Evolutionary conservation across 495 filamentous ascomycete genomes (phyloP), one percentile per base, ranked within the genome.

Genomic region (Podospora bellae-mahoneyi): DNA sequence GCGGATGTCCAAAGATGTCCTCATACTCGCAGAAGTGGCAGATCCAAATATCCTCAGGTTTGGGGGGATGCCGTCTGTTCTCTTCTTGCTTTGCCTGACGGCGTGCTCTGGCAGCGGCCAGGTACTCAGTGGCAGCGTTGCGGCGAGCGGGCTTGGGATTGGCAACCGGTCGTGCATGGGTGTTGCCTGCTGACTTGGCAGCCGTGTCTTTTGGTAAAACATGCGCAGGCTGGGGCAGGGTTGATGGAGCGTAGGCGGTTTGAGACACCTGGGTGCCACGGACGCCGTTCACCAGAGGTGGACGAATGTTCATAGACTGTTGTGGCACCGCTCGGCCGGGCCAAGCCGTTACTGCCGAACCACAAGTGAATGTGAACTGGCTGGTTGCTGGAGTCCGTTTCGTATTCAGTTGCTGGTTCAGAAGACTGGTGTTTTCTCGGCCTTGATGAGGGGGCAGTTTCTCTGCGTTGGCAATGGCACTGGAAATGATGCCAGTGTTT

Each of bases 21-120:
- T 96, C 91, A 72, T 96, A 93, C 73, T 95, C 90, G 76, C 92
- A 94, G 75, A 96, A 94, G 70, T 95, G 93, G 78, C 95, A 99
- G 60, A 97, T 92, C 92, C 94, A 98, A 28, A 91, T 86, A 68
- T 96, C 92, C 69, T 93, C 89, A 39, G 84, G 77, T 30, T 84
- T 85, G 0, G 90, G 89, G 5, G 90, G 90, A 70, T 95, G 88
- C 68, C 91, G 90, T 69, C 85, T 88, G 71, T 96, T 96, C 62
- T 86, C 80, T 66, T 89, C 68, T 66, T 76, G 72, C 0, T 78
- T 80, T 57, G 79, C 74, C 34, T 75, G 77, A 9, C 78, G 81
- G 0, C 81, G 80, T 10, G 78, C 76, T 61, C 68, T 75, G 15
- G 80, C 82, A 55, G 72, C 74, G 19, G 71, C 72, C 28, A 57